These are phyloP conservation scores for Trichaptum fuscoviolaceum DNA, from an alignment of 768 basidiomycete species.

Conservation along the genomic window DNA sequence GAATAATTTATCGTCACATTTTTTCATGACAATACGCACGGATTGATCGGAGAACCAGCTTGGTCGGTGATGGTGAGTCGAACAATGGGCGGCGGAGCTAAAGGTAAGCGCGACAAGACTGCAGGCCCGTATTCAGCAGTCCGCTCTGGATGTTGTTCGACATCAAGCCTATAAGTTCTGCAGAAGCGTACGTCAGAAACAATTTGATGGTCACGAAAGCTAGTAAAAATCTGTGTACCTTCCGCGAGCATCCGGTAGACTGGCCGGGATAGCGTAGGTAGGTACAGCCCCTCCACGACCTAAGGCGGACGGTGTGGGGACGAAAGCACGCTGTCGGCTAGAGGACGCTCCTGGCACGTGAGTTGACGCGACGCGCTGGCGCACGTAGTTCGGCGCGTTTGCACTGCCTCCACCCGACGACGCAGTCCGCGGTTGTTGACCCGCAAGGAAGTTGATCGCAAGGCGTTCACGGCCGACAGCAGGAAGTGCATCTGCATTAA, in stretches of 20 bases:
- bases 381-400: background rate
- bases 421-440: background rate
- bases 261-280: slow-evolving; percentile 2
- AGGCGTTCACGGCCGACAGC: background rate
- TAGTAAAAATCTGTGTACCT: background rate
- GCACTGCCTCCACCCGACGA: background rate
- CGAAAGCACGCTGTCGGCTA: background rate
- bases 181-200: background rate
- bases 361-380: background rate
- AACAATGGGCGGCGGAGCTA: slow-evolving; percentile 80
- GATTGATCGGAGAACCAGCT: slow-evolving; percentile 64
- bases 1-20: slow-evolving; percentile 14
- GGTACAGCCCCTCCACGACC: slow-evolving; percentile 2
- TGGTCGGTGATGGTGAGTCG: slow-evolving; percentile 72
- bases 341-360: background rate
- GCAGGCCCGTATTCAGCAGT: slow-evolving; percentile 78
- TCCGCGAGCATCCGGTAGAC: slow-evolving; percentile 2
- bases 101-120: slow-evolving; percentile 71
- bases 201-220: background rate
- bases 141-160: slow-evolving; percentile 78
- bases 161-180: slow-evolving; percentile 67
- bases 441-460: slow-evolving; percentile 4
- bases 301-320: background rate
- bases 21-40: slow-evolving; percentile 49
- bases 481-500: background rate